Evolutionary conservation across 148 eudicot genomes (phyloP), one percentile per base, ranked within the genome.

Genomic region (Amaranthus palmeri): DNA sequence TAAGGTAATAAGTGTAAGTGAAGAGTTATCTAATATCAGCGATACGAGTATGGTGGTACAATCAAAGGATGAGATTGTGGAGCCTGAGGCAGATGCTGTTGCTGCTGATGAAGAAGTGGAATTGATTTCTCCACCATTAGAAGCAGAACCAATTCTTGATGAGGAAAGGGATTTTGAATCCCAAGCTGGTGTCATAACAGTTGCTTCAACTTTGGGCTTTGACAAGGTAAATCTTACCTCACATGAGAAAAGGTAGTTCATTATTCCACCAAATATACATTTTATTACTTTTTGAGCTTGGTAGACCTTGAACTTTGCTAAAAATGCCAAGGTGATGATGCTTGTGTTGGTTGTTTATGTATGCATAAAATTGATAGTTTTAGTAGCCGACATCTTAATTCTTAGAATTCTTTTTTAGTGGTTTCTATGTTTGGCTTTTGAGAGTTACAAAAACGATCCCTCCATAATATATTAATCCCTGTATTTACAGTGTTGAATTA

Each of bases 91-190:
- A 15, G 25, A 47, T 44, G 1, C 4, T 0, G 18, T 65, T 48
- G 69, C 43, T 72, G 78, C 49, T 54, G 72, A 74, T 8, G 76
- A 56, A 7, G 66, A 74, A 6, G 73, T 77, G 18, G 81, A 79
- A 53, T 13, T 58, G 54, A 63, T 68, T 72, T 15, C 55, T 68
- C 9, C 40, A 60, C 73, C n/a, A 15, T 69, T 74, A 50, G 79
- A 81, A 68, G 76, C 81, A 74, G 81, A 82, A 44, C 75, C 73
- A 48, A 53, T 74, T 75, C 75, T 71, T 53, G 74, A 71, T 47
- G 85, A 76, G 69, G 84, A 65, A 80, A 65, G 69, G 62, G 70
- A 53, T 45, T 73, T 10, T 56, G 54, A 53, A 54, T 18, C 50
- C 10, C 17, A 47, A 58, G 79, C 78, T 76, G 75, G 75, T 55